Evolutionary conservation across 2,329 filamentous ascomycete genomes (phyloP), one percentile per base, ranked within the genome.

Genomic region (Hymenoscyphus salicellus): DNA sequence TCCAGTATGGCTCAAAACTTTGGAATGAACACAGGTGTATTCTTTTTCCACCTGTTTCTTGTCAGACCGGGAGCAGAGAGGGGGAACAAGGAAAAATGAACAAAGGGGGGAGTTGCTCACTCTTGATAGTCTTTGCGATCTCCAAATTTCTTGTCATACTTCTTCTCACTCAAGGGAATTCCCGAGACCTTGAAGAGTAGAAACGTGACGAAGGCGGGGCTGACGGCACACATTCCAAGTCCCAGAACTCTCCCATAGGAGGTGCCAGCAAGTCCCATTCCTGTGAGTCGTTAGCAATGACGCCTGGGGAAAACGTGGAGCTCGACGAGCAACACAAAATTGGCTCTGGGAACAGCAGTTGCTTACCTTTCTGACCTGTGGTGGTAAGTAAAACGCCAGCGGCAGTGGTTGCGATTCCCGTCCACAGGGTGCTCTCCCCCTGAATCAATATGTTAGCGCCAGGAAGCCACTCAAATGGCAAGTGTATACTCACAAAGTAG

Each of bases 381-480:
- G 76, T 77, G 16, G 79, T 78, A 1, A 83, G 75, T 58, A 91
- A 77, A 0, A 86, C 78, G 0, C 87, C 86, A 0, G 82, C 85
- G 0, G 85, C 82, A 0, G 80, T 77, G 5, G 85, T 83, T 0
- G 88, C 86, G 64, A 91, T 83, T 1, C 89, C 88, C 0, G 84
- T 86, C 89, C 88, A 91, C 36, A 91, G 78, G 11, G 85, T 88
- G 32, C 81, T 82, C 75, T 91, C 88, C n/a, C 88, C 89, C 63
- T 65, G 11, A 11, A 10, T 38, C 36, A 38, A 38, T 28, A 41
- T 38, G 30, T 58, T 23, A 43, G 46, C 23, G 36, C 6, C 10
- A 3, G 14, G 8, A 2, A 41, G n/a, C n/a, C 10, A 36, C 8
- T 14, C 1, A 38, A 38, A 28, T 1, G 20, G 28, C 14, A 20